These are phyloP conservation scores for Quercus engelmannii DNA, from an alignment of 306 rosid species.

Conservation along the genomic window DNA sequence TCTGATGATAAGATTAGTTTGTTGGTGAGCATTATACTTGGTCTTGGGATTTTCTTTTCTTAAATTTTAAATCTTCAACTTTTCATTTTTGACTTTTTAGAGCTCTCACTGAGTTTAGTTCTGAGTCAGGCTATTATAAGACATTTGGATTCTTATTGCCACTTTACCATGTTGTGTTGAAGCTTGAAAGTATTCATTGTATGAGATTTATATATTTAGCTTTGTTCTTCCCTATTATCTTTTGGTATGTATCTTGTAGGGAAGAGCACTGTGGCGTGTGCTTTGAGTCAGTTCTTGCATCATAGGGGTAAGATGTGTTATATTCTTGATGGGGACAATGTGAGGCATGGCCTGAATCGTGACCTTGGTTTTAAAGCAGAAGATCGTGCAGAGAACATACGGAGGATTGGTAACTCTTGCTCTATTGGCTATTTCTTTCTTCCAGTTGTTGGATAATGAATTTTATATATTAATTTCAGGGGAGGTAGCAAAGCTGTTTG, in stretches of 20 bases:
- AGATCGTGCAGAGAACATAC: conserved; percentile 91
- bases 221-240: not conserved
- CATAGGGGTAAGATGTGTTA: conserved; percentile 69
- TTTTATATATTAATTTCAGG: conserved; percentile 36
- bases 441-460: not conserved
- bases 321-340: conserved; percentile 94
- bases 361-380: conserved; percentile 86
- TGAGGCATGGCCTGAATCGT: conserved; percentile 87
- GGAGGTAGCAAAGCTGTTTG: conserved; percentile 94
- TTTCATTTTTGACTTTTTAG: not conserved
- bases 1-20: not conserved
- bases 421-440: not conserved
- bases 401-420: conserved; percentile 73
- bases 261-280: conserved; percentile 93
- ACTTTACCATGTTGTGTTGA: not conserved
- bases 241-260: conserved; percentile 34
- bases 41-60: not conserved
- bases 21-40: not conserved
- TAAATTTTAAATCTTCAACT: not conserved
- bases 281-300: conserved; percentile 75
- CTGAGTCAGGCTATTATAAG: not conserved
- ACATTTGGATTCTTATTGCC: not conserved
- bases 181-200: not conserved
- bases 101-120: not conserved
- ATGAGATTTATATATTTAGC: not conserved